Percentiles rank a stretch among this genome's conserved stretches.
Evolutionary conservation across 2,329 filamentous ascomycete genomes (phyloP).

Genomic region (Pochonia chlamydosporia): DNA sequence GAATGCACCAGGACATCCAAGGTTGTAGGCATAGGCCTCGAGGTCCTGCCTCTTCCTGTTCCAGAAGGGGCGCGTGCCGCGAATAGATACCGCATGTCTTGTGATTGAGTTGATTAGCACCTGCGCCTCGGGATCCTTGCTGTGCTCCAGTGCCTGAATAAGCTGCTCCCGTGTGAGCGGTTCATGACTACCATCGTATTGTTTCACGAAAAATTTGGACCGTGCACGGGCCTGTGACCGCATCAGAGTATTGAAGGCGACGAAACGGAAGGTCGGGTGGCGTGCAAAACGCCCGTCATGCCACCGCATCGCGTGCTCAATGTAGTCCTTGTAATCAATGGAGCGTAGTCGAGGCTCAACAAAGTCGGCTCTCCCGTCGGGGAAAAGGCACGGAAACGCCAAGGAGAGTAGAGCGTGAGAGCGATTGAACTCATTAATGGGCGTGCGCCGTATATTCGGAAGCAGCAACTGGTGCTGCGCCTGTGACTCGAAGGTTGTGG

Average conservation of each 20-base stretch:
- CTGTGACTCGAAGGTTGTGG: background rate
- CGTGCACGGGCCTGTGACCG: background rate
- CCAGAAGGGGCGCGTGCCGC: conserved; percentile 1
- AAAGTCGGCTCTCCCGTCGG: conserved; percentile 7
- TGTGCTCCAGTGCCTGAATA: conserved; percentile 3
- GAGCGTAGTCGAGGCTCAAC: conserved; percentile 1
- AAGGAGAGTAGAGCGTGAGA: conserved; percentile 10
- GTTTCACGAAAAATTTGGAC: conserved; percentile 5
- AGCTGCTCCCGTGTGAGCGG: conserved; percentile 2
- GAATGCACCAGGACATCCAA: conserved; percentile 4
- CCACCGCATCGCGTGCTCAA: conserved; percentile 2
- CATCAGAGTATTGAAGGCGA: conserved; percentile 8
- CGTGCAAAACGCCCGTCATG: conserved; percentile 5
- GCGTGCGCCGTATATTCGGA: background rate
- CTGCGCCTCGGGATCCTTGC: conserved; percentile 3
- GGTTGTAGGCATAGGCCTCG: conserved; percentile 5
- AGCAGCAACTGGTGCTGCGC: conserved; percentile 4
- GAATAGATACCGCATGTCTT: background rate
- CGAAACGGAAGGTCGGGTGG: conserved; percentile 4
- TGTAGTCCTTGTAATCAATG: conserved; percentile 5
- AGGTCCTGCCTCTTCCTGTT: conserved; percentile 4
- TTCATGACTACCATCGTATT: background rate
- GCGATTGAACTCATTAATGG: background rate
- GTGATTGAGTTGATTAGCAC: conserved; percentile 6
- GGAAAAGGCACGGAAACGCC: conserved; percentile 8